Percentiles rank a stretch among this genome's conserved stretches.
phyloP scores from a whole-genome alignment of 257 asterid species.

The Solanum virginianum region DNA sequence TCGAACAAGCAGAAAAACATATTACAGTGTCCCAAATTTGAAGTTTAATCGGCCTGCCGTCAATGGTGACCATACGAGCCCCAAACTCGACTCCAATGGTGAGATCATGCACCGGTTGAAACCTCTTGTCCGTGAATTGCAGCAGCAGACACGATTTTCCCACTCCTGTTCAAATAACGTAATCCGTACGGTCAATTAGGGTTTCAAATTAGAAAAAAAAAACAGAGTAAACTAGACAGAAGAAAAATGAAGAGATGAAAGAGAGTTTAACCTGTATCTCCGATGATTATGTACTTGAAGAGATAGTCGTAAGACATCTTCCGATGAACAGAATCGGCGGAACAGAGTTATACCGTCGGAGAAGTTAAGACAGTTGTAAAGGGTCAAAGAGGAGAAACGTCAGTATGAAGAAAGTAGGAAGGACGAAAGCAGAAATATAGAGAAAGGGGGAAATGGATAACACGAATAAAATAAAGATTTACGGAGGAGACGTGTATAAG shows the following conservation, averaged over 20 bases:
- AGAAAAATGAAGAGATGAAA: neutral
- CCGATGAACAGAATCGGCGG: neutral
- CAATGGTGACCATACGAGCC: slow-evolving; percentile 14
- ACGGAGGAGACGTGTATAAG: neutral
- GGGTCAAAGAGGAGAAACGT: neutral
- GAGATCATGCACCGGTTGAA: slow-evolving; percentile 16
- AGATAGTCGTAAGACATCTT: slow-evolving; percentile 75
- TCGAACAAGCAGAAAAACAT: neutral
- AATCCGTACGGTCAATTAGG: neutral
- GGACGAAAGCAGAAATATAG: neutral
- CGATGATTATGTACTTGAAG: slow-evolving; percentile 71
- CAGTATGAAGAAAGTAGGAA: neutral
- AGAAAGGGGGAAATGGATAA: neutral
- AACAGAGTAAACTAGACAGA: neutral
- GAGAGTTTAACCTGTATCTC: slow-evolving; percentile 42
- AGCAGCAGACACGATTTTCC: slow-evolving; percentile 11
- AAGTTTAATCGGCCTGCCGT: slow-evolving; percentile 6
- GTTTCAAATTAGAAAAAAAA: neutral
- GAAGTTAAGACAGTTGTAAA: neutral
- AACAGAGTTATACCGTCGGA: neutral
- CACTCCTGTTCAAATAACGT: neutral
- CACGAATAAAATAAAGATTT: neutral
- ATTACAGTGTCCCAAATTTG: slow-evolving; percentile 17
- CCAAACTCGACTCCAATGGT: slow-evolving; percentile 15
- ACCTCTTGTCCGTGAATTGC: slow-evolving; percentile 17